Conservation (phyloP, 129 eudicot genomes). For the Daucus carota region DNA sequence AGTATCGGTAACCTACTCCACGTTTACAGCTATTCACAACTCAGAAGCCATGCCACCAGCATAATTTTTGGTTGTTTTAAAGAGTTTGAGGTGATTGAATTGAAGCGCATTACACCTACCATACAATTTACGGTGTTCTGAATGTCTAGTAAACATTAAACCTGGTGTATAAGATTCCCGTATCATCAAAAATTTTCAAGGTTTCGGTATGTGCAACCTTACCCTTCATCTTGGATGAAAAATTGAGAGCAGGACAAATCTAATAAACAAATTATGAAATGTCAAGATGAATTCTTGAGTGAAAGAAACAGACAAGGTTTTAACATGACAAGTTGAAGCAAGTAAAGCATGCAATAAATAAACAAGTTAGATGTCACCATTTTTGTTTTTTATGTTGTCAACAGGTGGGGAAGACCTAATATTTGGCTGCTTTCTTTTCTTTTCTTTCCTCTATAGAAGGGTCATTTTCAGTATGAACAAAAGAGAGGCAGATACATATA, state of each 20-base stretch:
- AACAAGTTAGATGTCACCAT: neutral
- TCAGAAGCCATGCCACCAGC: constrained; percentile 1
- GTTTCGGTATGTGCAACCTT: neutral
- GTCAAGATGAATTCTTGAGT: neutral
- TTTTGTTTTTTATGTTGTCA: constrained; percentile 5
- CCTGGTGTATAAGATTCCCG: neutral
- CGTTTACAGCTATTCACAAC: constrained; percentile 6
- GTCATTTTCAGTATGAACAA: neutral
- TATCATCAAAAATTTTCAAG: neutral
- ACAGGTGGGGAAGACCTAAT: constrained; percentile 10
- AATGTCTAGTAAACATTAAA: neutral
- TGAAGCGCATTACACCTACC: neutral
- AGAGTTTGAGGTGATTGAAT: neutral
- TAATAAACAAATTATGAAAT: neutral
- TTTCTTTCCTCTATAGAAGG: neutral
- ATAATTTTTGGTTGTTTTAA: neutral
- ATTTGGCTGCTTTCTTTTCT: neutral
- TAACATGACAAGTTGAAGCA: constrained; percentile 1
- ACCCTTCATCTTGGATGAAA: neutral
- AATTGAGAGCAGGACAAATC: neutral
- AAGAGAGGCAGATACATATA: neutral
- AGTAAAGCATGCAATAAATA: neutral
- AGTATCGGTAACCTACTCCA: constrained; percentile 2
- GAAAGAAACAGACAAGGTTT: neutral
- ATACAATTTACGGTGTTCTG: neutral